These are phyloP conservation scores for Lipomyces mesembrius DNA, from an alignment of 805 yeast genomes.

Conservation along the genomic window DNA sequence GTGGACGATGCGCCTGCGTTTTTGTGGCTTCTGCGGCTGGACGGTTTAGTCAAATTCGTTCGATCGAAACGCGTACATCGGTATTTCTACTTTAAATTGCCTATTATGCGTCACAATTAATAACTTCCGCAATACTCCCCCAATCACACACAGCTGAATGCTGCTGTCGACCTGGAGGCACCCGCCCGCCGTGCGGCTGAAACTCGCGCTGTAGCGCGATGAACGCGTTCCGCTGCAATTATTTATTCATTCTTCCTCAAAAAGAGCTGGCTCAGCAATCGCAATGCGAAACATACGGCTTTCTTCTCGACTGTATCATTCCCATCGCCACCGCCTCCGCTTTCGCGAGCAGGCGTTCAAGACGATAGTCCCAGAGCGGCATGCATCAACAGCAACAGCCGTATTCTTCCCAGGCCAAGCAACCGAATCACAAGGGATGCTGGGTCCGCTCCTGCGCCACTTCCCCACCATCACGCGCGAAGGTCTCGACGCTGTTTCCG, in stretches of 20 bases:
- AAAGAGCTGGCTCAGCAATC: neutral
- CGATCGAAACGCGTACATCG: too few species aligned
- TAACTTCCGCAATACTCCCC: too few species aligned
- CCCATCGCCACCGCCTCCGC: neutral
- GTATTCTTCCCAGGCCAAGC: slow-evolving; percentile 26
- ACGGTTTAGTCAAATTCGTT: too few species aligned
- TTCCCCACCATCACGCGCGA: slow-evolving; percentile 11
- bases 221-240: too few species aligned
- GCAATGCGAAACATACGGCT: neutral
- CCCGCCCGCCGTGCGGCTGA: neutral
- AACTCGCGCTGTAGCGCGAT: too few species aligned
- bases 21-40: too few species aligned
- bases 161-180: too few species aligned
- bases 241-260: neutral
- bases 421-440: slow-evolving; percentile 23
- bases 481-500: slow-evolving; percentile 9
- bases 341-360: neutral
- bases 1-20: too few species aligned
- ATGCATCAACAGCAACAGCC: slow-evolving; percentile 3
- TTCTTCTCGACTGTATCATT: neutral
- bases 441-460: slow-evolving; percentile 8
- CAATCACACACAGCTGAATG: too few species aligned
- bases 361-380: neutral
- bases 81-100: too few species aligned
- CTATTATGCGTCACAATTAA: too few species aligned